These are phyloP conservation scores for Penicillium sp. DNA, from an alignment of 2,329 filamentous ascomycete species.

Conservation along the genomic window DNA sequence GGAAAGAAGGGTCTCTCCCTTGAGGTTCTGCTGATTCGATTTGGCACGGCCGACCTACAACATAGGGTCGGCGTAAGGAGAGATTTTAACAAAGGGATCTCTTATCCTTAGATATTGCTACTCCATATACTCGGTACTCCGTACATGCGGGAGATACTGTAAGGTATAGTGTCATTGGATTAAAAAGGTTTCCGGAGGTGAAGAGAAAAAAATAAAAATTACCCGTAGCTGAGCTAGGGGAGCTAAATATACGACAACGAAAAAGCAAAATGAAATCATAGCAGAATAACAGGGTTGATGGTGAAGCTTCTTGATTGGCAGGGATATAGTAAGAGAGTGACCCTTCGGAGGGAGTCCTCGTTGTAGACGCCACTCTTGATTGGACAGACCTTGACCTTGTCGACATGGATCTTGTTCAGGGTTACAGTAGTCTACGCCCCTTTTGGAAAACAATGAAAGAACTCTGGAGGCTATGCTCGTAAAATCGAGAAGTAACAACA, in stretches of 20 bases:
- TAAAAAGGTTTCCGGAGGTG: not conserved
- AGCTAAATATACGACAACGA: constrained; percentile 1
- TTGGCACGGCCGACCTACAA: not conserved
- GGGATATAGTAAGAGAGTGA: constrained; percentile 3
- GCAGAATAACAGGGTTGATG: not conserved
- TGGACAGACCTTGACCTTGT: constrained; percentile 1
- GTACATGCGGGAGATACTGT: not conserved
- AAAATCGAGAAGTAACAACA: not conserved
- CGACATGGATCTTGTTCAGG: not conserved
- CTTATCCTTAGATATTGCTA: not conserved
- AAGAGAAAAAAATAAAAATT: not conserved
- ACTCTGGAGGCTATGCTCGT: not conserved
- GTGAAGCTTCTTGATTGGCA: constrained; percentile 6
- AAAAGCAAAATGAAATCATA: not conserved
- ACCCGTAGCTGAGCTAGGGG: not conserved
- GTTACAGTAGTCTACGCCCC: constrained; percentile 1
- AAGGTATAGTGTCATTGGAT: not conserved
- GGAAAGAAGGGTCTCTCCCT: not conserved
- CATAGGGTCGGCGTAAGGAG: constrained; percentile 9
- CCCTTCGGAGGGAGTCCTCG: constrained; percentile 5
- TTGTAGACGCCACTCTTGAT: constrained; percentile 4
- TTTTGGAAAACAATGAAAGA: not conserved
- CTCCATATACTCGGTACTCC: not conserved
- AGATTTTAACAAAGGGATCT: not conserved
- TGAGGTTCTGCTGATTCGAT: not conserved